These are phyloP conservation scores for Brassica cretica DNA, from an alignment of 345 rosid genomes.

Conservation along the genomic window DNA sequence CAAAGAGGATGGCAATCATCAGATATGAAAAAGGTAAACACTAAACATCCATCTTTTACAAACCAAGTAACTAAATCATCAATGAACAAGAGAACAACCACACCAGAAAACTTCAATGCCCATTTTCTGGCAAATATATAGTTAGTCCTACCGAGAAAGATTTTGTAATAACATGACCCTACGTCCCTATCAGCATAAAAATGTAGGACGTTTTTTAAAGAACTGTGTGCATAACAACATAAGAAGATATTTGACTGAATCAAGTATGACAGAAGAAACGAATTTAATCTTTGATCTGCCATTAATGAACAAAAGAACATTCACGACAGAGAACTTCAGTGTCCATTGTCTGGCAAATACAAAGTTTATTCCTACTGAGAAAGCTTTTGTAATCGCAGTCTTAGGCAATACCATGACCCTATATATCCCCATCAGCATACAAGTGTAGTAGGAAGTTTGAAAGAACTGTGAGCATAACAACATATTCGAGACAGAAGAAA, in stretches of 20 bases:
- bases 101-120: not conserved
- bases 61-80: conserved; percentile 6
- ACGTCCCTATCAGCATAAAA: not conserved
- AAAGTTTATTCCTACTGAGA: not conserved
- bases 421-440: no score
- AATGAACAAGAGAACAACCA: not conserved
- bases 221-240: no score
- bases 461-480: no score
- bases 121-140: not conserved
- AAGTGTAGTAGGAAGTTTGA: not conserved
- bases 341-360: conserved; percentile 4
- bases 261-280: no score
- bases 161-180: no score
- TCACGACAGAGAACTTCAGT: not conserved
- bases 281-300: no score
- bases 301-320: not conserved
- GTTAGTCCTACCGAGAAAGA: not conserved
- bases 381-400: not conserved
- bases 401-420: not conserved
- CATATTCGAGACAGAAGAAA: not conserved
- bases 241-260: no score
- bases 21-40: not conserved
- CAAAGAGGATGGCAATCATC: not conserved
- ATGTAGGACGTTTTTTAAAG: no score
- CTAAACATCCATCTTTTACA: not conserved